phyloP scores from a whole-genome alignment of 192 early-diverging fungal species.

The Podila clonocystis region DNA sequence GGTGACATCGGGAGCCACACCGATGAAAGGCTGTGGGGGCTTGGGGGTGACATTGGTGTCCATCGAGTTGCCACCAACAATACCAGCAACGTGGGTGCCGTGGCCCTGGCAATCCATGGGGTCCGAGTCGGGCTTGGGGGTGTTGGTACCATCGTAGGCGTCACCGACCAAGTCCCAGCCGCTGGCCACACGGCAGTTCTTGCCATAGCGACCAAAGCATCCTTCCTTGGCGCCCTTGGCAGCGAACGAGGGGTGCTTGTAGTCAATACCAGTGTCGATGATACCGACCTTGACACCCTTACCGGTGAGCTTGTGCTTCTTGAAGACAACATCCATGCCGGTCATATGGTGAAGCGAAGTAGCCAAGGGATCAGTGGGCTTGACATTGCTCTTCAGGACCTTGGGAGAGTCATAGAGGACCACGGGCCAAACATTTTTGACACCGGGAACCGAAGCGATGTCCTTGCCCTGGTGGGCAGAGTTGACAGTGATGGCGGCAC shows the following conservation, averaged over 20 bases:
- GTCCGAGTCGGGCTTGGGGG: constrained; percentile 37
- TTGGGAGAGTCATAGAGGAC: constrained; percentile 34
- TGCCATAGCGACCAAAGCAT: constrained; percentile 70
- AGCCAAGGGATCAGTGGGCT: constrained; percentile 22
- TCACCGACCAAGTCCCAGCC: constrained; percentile 68
- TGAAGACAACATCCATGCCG: constrained; percentile 48
- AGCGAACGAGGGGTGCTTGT: constrained; percentile 71
- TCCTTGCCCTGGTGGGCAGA: constrained; percentile 27
- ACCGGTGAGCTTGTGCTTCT: constrained; percentile 48
- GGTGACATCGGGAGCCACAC: constrained; percentile 79
- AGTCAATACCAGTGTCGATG: constrained; percentile 69
- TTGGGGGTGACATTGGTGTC: constrained; percentile 21
- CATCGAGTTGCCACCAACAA: constrained; percentile 65
- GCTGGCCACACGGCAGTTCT: constrained; percentile 63
- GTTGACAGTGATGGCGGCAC: constrained; percentile 54
- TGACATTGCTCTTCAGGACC: constrained; percentile 18
- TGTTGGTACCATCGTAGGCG: constrained; percentile 48
- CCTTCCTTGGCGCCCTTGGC: constrained; percentile 32
- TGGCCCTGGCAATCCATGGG: constrained; percentile 59
- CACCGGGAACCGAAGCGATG: constrained; percentile 32
- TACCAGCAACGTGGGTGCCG: constrained; percentile 58
- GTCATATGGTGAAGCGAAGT: constrained; percentile 53
- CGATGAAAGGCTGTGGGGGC: constrained; percentile 55
- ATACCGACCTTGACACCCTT: constrained; percentile 64
- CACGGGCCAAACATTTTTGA: constrained; percentile 60